phyloP scores from a whole-genome alignment of 176 grass and related monocot species.

The Raddia distichophylla region DNA sequence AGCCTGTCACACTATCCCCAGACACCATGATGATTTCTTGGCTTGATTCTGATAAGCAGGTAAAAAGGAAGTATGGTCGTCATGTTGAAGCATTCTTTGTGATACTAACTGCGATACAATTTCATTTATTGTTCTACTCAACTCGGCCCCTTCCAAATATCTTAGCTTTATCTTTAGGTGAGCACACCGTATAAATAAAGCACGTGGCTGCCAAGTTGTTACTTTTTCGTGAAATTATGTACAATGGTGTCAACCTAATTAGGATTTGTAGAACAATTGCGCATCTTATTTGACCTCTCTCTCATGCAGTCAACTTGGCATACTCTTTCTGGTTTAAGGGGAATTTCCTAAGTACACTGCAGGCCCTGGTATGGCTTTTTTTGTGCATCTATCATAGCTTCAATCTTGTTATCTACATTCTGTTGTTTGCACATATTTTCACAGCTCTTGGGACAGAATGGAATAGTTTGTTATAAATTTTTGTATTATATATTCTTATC shows the following conservation, averaged over 20 bases:
- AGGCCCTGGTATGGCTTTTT: slow-evolving; percentile 65
- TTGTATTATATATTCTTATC: not conserved
- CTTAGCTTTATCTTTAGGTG: slow-evolving; percentile 94
- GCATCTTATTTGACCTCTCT: slow-evolving; percentile 37
- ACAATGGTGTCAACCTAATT: not conserved
- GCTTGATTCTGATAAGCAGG: slow-evolving; percentile 50
- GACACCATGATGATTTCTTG: slow-evolving; percentile 21
- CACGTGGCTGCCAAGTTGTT: not conserved
- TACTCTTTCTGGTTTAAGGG: slow-evolving; percentile 96
- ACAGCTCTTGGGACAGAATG: not conserved
- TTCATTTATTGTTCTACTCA: slow-evolving; percentile 92
- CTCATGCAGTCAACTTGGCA: slow-evolving; percentile 75
- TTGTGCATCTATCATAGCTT: not conserved
- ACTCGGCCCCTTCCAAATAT: slow-evolving; percentile 94
- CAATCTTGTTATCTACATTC: slow-evolving; percentile 30
- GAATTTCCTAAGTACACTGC: slow-evolving; percentile 59
- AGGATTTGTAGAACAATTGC: not conserved
- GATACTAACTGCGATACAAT: slow-evolving; percentile 74
- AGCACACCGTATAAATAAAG: slow-evolving; percentile 12
- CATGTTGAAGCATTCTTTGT: slow-evolving; percentile 82
- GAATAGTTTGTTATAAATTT: not conserved
- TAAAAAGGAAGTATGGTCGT: slow-evolving; percentile 78
- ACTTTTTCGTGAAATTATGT: not conserved
- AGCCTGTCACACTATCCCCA: slow-evolving; percentile 2
- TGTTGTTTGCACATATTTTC: slow-evolving; percentile 33